phyloP scores from a whole-genome alignment of 257 asterid genomes.

The Mentha longifolia region DNA sequence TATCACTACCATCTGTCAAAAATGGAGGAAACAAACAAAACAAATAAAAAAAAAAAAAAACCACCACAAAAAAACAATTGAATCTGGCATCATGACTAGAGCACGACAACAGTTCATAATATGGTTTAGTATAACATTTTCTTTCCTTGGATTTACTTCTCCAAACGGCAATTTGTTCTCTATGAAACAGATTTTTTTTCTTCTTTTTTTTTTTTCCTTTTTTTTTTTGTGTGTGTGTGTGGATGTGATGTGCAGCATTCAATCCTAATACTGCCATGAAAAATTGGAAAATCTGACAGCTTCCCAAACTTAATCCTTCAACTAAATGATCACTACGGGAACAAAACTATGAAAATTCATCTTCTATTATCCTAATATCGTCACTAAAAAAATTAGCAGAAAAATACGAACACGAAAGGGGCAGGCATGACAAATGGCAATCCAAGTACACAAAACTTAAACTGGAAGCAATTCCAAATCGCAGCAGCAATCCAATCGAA shows the following conservation, averaged over 20 bases:
- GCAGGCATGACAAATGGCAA: conserved; percentile 3
- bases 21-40: no score
- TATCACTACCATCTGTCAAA: no score
- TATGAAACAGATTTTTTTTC: no score
- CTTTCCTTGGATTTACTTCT: no score
- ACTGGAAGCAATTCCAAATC: conserved; percentile 39
- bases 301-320: conserved; percentile 23
- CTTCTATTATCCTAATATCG: neutral
- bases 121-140: no score
- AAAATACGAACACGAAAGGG: neutral
- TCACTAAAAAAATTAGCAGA: conserved; percentile 16
- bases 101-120: no score
- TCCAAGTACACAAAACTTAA: conserved; percentile 34
- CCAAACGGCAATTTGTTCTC: neutral
- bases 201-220: no score
- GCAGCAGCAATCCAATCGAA: conserved; percentile 28
- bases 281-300: neutral
- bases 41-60: no score
- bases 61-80: no score
- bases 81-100: no score
- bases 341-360: conserved; percentile 1
- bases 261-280: neutral
- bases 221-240: no score
- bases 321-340: conserved; percentile 20
- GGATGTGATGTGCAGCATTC: conserved; percentile 18